A percentile compares a stretch with the other conserved stretches of the same genome.
phyloP scores from a whole-genome alignment of 169 alveolate genomes.

The Haemoproteus tartakovskyi region DNA sequence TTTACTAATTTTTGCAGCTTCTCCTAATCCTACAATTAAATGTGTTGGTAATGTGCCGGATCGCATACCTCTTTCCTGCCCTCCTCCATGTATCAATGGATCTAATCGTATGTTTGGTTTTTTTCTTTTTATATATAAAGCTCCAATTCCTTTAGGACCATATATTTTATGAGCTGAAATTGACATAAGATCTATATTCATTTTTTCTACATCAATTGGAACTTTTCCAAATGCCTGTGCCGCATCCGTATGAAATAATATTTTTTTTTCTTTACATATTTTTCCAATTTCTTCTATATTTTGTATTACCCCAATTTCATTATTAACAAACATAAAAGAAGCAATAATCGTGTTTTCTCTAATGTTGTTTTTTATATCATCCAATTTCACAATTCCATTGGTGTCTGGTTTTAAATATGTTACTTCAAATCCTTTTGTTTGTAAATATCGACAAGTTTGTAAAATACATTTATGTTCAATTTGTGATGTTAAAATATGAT shows the following conservation, averaged over 20 bases:
- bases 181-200: slow-evolving; percentile 90
- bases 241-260: slow-evolving; percentile 94
- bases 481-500: slow-evolving; percentile 95
- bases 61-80: slow-evolving; percentile 97
- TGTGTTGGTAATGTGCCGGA: slow-evolving; percentile 94
- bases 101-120: slow-evolving; percentile 93
- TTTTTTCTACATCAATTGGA: slow-evolving; percentile 90
- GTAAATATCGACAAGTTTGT: slow-evolving; percentile 88
- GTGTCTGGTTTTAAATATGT: slow-evolving; percentile 92
- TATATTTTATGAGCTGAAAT: slow-evolving; percentile 96
- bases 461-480: slow-evolving; percentile 98
- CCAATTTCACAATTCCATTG: slow-evolving; percentile 87
- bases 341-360: slow-evolving; percentile 92
- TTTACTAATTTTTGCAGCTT: slow-evolving; percentile 90
- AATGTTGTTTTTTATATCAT: slow-evolving; percentile 87
- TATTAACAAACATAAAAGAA: slow-evolving; percentile 93
- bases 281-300: slow-evolving; percentile 91
- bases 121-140: slow-evolving; percentile 91
- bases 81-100: slow-evolving; percentile 97
- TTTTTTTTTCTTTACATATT: slow-evolving; percentile 89
- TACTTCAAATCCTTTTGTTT: slow-evolving; percentile 89
- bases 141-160: slow-evolving; percentile 99
- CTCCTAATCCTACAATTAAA: slow-evolving; percentile 95
- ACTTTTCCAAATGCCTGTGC: slow-evolving; percentile 93
- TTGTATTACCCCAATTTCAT: slow-evolving; percentile 97